Percentiles rank a stretch among this genome's conserved stretches.
These are phyloP conservation scores for Bretziella fagacearum DNA, from an alignment of 2,329 filamentous ascomycete species.

Conservation along the genomic window DNA sequence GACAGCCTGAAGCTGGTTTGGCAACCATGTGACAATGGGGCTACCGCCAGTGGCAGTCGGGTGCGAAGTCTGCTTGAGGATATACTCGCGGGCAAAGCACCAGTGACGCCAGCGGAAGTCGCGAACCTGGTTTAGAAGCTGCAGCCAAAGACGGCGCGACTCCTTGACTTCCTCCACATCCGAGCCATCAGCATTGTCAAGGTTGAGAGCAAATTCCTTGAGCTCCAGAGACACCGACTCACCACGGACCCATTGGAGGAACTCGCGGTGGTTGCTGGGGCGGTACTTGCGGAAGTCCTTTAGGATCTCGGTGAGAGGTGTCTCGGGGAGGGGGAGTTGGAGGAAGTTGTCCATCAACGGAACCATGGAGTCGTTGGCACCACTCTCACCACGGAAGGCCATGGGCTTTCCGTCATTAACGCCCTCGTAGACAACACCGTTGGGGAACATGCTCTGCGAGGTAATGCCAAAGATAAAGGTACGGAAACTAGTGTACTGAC, in stretches of 20 bases:
- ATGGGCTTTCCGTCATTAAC: conserved; percentile 52
- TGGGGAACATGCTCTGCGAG: conserved; percentile 81
- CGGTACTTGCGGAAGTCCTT: conserved; percentile 79
- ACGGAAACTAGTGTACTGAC: conserved; percentile 73
- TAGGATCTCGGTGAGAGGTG: conserved; percentile 75
- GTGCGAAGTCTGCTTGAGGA: conserved; percentile 59
- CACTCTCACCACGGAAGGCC: conserved; percentile 79
- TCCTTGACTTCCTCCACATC: conserved; percentile 28
- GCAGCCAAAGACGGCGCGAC: conserved; percentile 43
- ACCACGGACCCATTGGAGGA: conserved; percentile 53
- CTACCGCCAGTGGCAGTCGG: conserved; percentile 66
- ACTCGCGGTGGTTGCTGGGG: conserved; percentile 74
- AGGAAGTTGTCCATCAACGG: conserved; percentile 79
- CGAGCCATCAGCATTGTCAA: conserved; percentile 17
- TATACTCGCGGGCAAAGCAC: conserved; percentile 75
- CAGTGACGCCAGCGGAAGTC: conserved; percentile 74
- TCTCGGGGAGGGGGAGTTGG: conserved; percentile 72
- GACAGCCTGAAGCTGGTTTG: conserved; percentile 63
- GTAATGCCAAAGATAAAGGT: conserved; percentile 97
- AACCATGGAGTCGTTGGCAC: conserved; percentile 89
- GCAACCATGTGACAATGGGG: conserved; percentile 71
- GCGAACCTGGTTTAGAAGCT: conserved; percentile 55
- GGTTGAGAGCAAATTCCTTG: conserved; percentile 38
- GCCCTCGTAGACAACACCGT: conserved; percentile 80
- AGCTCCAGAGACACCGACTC: conserved; percentile 33